Percentiles rank a stretch among this genome's conserved stretches.
These are phyloP conservation scores for Raphanus raphanistrum DNA, from an alignment of 345 rosid genomes.

Conservation along the genomic window DNA sequence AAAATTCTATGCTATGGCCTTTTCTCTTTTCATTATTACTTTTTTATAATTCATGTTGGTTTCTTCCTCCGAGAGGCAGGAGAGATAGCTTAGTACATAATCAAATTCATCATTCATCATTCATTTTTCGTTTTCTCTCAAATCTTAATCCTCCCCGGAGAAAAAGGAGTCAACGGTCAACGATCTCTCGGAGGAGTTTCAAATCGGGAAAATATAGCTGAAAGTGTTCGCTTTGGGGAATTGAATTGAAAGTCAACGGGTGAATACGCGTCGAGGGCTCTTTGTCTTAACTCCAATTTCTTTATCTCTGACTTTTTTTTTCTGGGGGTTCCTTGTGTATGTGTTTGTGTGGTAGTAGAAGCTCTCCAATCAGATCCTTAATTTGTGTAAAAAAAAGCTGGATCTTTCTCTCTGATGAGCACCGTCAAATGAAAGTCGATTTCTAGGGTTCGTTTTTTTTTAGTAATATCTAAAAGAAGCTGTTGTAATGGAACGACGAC, in stretches of 20 bases:
- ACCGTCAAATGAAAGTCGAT: neutral
- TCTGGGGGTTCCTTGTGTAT: neutral
- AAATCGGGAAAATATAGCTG: conserved; percentile 3
- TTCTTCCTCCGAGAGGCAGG: too few species aligned
- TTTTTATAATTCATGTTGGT: too few species aligned
- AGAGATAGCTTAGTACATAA: too few species aligned
- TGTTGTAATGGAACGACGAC: conserved; percentile 32
- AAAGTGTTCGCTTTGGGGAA: conserved; percentile 2
- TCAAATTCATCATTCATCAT: neutral
- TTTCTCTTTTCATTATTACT: too few species aligned
- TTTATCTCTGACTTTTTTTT: neutral
- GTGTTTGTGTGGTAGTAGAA: neutral
- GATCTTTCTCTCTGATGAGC: conserved; percentile 20
- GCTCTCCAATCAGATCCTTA: conserved; percentile 24
- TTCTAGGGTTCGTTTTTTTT: conserved; percentile 25
- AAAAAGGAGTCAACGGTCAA: conserved; percentile 32
- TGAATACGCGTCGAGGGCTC: conserved; percentile 37
- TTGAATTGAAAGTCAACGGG: conserved; percentile 34
- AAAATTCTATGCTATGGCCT: too few species aligned
- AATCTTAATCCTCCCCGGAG: neutral
- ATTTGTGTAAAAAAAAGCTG: neutral
- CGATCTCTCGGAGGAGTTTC: conserved; percentile 23
- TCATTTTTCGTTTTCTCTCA: conserved; percentile 13
- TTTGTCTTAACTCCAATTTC: neutral
- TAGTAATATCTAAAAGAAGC: neutral